Evolutionary conservation across 2,329 filamentous ascomycete species (phyloP).

Genomic region (Sclerotinia glacialis): DNA sequence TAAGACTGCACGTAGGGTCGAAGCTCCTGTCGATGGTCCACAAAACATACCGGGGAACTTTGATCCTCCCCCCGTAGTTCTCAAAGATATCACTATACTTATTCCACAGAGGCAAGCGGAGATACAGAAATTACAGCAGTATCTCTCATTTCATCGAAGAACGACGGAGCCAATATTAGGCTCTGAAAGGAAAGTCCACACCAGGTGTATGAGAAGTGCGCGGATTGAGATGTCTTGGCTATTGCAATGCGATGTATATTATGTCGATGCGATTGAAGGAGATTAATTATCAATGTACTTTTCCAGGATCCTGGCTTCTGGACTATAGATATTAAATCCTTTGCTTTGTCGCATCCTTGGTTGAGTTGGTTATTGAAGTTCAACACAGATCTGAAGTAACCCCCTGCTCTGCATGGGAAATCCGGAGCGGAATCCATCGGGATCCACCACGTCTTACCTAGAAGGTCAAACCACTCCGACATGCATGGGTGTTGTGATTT

Average conservation of each 20-base stretch:
- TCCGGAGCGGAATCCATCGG: not conserved
- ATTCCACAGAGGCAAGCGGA: conserved; percentile 10
- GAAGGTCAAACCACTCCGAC: not conserved
- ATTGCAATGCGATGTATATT: not conserved
- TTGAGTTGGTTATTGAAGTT: not conserved
- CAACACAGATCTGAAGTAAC: not conserved
- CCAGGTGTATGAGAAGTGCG: conserved; percentile 5
- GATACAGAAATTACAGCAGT: conserved; percentile 6
- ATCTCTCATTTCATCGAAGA: not conserved
- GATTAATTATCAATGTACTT: not conserved
- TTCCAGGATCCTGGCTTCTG: not conserved
- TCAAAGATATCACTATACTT: not conserved
- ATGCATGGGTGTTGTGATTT: not conserved
- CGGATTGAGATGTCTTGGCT: not conserved
- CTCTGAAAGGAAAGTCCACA: not conserved
- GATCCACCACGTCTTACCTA: not conserved
- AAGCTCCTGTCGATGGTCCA: not conserved
- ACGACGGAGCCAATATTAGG: not conserved
- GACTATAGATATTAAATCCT: not conserved
- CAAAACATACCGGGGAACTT: not conserved
- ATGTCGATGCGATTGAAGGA: not conserved
- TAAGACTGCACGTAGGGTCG: not conserved
- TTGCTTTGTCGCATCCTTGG: not conserved
- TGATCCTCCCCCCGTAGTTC: not conserved
- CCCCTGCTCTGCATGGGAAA: not conserved